Conservation (phyloP, 2,329 filamentous ascomycete species). For the Pezizomycotina sp. region DNA sequence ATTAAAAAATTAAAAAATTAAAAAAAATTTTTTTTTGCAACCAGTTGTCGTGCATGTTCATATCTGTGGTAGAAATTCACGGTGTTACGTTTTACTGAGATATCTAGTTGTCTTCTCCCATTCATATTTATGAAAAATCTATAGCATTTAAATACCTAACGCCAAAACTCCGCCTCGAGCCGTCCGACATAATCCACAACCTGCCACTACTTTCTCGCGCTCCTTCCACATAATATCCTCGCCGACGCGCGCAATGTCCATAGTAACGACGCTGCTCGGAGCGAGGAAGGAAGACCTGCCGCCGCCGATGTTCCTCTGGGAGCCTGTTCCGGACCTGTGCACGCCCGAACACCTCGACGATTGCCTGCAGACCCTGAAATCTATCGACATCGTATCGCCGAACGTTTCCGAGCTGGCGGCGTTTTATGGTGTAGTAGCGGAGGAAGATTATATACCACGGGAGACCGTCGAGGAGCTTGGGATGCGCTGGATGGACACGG, state of each 20-base stretch:
- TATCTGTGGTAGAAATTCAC: too few species aligned
- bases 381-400: slow-evolving; percentile 50
- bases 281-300: background rate
- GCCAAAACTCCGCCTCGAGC: slow-evolving; percentile 65
- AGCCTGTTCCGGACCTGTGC: slow-evolving; percentile 82
- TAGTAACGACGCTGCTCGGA: slow-evolving; percentile 16
- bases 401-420: slow-evolving; percentile 80
- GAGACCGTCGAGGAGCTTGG: slow-evolving; percentile 31
- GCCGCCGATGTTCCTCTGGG: slow-evolving; percentile 62
- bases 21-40: too few species aligned
- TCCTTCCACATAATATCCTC: slow-evolving; percentile 30
- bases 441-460: slow-evolving; percentile 30
- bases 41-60: too few species aligned
- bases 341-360: slow-evolving; percentile 45
- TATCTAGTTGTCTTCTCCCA: slow-evolving; percentile 3
- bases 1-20: too few species aligned
- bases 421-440: slow-evolving; percentile 49
- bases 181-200: slow-evolving; percentile 47
- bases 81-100: too few species aligned
- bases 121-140: too few species aligned
- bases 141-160: slow-evolving; percentile 74
- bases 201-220: slow-evolving; percentile 55
- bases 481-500: slow-evolving; percentile 27
- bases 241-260: slow-evolving; percentile 14
- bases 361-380: slow-evolving; percentile 33